Evolutionary conservation across 129 eudicot genomes (phyloP), one percentile per base, ranked within the genome.

Genomic region (Sambucus nigra): DNA sequence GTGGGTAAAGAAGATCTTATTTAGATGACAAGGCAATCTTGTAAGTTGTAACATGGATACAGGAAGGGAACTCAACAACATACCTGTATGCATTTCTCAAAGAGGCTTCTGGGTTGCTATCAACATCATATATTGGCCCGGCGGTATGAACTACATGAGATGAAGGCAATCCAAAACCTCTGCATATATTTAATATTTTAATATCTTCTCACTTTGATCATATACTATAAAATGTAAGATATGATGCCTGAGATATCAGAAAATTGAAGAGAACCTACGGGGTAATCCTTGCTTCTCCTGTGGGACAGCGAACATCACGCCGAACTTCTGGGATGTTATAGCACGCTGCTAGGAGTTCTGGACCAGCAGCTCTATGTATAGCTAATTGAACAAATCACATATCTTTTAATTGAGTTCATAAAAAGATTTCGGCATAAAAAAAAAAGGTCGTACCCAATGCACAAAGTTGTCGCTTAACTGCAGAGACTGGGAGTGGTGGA

Each of bases 261-360:
- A 8, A 2, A 35, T 35, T 35, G 42, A 35, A 35, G 42, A 35
- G 48, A 46, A 58, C 75, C 14, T 82, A 91, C 99, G 73, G 94
- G 16, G 99, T 91, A 58, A 91, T 86, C 76, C 87, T 91, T 42
- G 99, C 99, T 86, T 91, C 99, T 61, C 94, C 99, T 31, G 84
- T 82, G 45, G 99, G 99, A 66, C 99, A 91, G 38, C 99, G 95
- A 54, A 91, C 82, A 50, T 94, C 95, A 44, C 78, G 94, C 16
- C 57, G 72, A 59, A 86, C 95, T 73, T 91, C 91, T 63, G 89
- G 94, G 18, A 91, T 85, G 20, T 68, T 55, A 63, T 76, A 82
- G 73, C 99, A 91, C 26, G 95, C 91, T 64, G 73, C 77, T 61
- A 80, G 75, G 19, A 91, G 71, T 57, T 91, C 87, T 20, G 89